Evolutionary conservation across 352 stramenopile genomes (phyloP).

Genomic region (Discostella stelligera): DNA sequence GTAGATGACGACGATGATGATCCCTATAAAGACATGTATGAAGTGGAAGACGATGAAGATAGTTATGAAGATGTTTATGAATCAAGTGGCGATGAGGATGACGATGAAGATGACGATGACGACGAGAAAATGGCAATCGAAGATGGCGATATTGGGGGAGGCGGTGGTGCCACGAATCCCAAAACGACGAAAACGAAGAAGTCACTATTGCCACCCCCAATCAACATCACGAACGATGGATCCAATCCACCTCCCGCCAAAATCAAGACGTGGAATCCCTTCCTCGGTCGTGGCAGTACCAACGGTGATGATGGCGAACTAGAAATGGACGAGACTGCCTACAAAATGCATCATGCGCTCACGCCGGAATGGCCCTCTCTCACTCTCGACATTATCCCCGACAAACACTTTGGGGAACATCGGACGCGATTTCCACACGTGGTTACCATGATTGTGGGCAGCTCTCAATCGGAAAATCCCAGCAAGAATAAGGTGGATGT

Average conservation of each 20-base stretch:
- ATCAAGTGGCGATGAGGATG: slow-evolving; percentile 82
- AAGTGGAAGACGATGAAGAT: slow-evolving; percentile 65
- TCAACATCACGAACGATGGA: slow-evolving; percentile 21
- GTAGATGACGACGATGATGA: slow-evolving; percentile 51
- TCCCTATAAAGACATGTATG: slow-evolving; percentile 68
- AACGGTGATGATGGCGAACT: slow-evolving; percentile 84
- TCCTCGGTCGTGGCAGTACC: slow-evolving; percentile 84
- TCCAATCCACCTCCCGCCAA: neutral
- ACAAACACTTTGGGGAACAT: slow-evolving; percentile 90
- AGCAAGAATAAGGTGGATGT: slow-evolving; percentile 97
- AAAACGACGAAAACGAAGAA: slow-evolving; percentile 72
- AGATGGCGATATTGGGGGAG: slow-evolving; percentile 4
- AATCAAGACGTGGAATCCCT: slow-evolving; percentile 90
- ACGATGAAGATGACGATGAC: slow-evolving; percentile 81
- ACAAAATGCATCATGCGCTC: slow-evolving; percentile 99
- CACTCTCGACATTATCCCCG: slow-evolving; percentile 95
- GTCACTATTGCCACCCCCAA: slow-evolving; percentile 19
- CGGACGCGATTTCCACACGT: slow-evolving; percentile 93
- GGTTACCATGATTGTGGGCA: slow-evolving; percentile 94
- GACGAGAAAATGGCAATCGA: slow-evolving; percentile 24
- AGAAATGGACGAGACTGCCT: slow-evolving; percentile 97
- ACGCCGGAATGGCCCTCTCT: slow-evolving; percentile 96
- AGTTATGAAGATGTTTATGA: slow-evolving; percentile 64
- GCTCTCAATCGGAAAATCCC: slow-evolving; percentile 87
- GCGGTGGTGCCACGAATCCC: neutral